These are phyloP conservation scores for Erodium maritimum DNA, from an alignment of 345 rosid species.

Conservation along the genomic window DNA sequence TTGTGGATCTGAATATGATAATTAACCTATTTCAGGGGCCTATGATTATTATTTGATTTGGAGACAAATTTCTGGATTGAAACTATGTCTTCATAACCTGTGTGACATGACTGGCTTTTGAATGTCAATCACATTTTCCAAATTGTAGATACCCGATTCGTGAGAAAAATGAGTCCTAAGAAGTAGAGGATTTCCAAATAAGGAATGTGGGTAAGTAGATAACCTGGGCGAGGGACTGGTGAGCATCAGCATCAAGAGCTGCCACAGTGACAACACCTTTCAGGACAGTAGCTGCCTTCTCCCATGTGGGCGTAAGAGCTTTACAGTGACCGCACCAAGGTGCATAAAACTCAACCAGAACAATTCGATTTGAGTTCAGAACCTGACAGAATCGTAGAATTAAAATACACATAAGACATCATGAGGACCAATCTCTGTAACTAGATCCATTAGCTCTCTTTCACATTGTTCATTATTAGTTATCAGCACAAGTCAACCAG, in stretches of 20 bases:
- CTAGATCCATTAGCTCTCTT: background rate
- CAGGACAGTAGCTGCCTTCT: conserved; percentile 71
- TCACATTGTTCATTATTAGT: background rate
- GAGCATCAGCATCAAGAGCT: conserved; percentile 93
- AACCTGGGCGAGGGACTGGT: conserved; percentile 93
- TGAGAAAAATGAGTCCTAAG: background rate
- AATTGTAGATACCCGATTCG: background rate
- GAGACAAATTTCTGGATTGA: background rate
- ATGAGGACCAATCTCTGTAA: background rate
- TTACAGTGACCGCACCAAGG: conserved; percentile 99
- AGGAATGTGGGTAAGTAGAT: background rate
- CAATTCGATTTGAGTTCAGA: conserved; percentile 68
- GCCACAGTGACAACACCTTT: conserved; percentile 91
- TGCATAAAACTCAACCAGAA: conserved; percentile 93
- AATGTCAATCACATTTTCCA: background rate
- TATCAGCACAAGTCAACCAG: background rate
- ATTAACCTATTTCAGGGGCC: background rate
- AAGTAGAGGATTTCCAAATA: background rate
- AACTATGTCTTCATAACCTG: background rate
- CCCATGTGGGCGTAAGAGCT: conserved; percentile 90
- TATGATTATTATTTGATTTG: background rate
- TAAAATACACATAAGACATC: background rate
- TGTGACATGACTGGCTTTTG: too few species aligned
- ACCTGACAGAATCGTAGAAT: conserved; percentile 36
- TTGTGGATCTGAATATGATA: background rate